These are phyloP conservation scores for Pseudocercospora vitis DNA, from an alignment of 2,329 filamentous ascomycete species.

Conservation along the genomic window DNA sequence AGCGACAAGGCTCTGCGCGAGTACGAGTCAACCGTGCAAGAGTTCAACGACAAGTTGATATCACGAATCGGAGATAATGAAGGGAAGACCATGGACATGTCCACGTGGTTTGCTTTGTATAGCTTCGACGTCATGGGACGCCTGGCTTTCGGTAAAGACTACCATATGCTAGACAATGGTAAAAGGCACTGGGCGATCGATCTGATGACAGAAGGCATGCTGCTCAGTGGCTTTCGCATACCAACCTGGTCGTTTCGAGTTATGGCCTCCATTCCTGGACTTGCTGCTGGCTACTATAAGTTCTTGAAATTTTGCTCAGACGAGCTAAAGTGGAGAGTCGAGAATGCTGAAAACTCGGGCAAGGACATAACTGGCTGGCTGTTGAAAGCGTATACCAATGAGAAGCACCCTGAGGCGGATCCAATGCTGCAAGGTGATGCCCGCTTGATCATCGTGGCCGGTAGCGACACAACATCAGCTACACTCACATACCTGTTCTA, in stretches of 20 bases:
- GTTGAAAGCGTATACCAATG: constrained; percentile 31
- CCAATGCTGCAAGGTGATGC: constrained; percentile 30
- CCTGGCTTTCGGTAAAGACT: constrained; percentile 47
- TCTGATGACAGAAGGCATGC: constrained; percentile 40
- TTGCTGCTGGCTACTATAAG: constrained; percentile 35
- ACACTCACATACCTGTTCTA: constrained; percentile 46
- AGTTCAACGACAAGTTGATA: constrained; percentile 41
- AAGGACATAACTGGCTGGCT: constrained; percentile 36
- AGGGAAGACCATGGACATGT: constrained; percentile 39
- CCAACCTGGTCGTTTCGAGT: constrained; percentile 40
- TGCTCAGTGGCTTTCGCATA: constrained; percentile 25
- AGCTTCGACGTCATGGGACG: constrained; percentile 49
- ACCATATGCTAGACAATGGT: constrained; percentile 41
- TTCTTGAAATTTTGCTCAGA: constrained; percentile 41
- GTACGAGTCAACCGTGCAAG: constrained; percentile 43
- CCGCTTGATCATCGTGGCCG: constrained; percentile 40
- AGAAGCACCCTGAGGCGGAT: constrained; percentile 31
- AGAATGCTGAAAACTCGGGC: constrained; percentile 23
- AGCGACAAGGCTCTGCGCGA: constrained; percentile 43
- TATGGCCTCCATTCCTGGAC: constrained; percentile 37
- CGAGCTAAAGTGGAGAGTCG: constrained; percentile 37
- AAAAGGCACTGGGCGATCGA: constrained; percentile 40
- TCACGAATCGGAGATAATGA: constrained; percentile 30
- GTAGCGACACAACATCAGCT: constrained; percentile 46
- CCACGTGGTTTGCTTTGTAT: constrained; percentile 45